Evolutionary conservation across 2,329 filamentous ascomycete genomes (phyloP), one percentile per base, ranked within the genome.

Genomic region (Exophiala sideris): DNA sequence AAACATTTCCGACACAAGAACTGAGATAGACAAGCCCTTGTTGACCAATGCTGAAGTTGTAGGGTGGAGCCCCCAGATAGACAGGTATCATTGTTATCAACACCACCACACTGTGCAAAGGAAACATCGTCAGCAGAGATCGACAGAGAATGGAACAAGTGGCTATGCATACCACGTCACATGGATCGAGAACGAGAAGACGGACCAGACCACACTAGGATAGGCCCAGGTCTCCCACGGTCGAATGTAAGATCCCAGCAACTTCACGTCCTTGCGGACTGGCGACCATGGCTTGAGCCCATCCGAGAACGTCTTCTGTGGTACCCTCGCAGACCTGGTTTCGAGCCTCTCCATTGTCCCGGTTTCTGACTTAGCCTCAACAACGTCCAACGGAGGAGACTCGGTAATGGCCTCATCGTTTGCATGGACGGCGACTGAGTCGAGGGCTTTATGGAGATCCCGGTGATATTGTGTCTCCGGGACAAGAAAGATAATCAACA

Each of bases 1-100:
- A 38, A 2, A 76, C 55, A 1, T 76, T 74, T 6, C 79, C 79
- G 10, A 82, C 63, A 21, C 80, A 65, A 12, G 72, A 72, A 0
- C 75, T 63, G 21, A 81, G 62, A 56, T 81, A 83, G 56, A 76
- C 78, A 3, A 83, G 70, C 0, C 79, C 80, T 1, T 66, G 62
- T 52, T 72, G 69, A 56, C 64, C 70, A 5, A 67, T 50, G 35
- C 56, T 57, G 53, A 70, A 70, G 14, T 61, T 58, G 41, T 70
- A 70, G 1, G 60, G 56, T 0, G 48, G 40, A 2, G 47, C 18
- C 42, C 44, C 33, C 7, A 53, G 10, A 6, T 53, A 40, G n/a
- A 53, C 29, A 4, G 50, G 50, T 1, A 48, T 34, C 8, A 48
- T 14, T 7, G 35, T 41, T 9, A 53, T 47, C 7, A 41, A 14